Percentiles rank a stretch among this genome's conserved stretches.
Evolutionary conservation across 805 yeast genomes (phyloP).

Genomic region (Cephaloascus albidus): DNA sequence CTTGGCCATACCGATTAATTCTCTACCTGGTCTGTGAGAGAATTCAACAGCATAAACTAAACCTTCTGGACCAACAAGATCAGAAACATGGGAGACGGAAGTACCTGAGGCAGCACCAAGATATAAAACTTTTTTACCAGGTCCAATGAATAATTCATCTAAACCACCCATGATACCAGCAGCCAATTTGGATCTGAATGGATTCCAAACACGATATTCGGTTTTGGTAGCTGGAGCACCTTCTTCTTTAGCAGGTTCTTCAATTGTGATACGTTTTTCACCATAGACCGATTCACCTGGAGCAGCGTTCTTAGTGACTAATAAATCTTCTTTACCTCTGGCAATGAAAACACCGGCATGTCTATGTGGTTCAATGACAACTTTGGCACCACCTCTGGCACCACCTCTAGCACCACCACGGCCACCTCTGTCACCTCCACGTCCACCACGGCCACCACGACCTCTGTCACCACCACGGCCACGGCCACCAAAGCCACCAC

Average conservation of each 20-base stretch:
- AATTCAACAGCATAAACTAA: conserved; percentile 98
- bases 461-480: conserved; percentile 33
- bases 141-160: conserved; percentile 94
- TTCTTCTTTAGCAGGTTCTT: conserved; percentile 85
- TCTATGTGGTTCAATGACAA: conserved; percentile 96
- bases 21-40: conserved; percentile 99
- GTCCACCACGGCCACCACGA: conserved; percentile 28
- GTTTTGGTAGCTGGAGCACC: conserved; percentile 86
- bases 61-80: conserved; percentile 98
- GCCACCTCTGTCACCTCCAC: conserved; percentile 47
- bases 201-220: conserved; percentile 99
- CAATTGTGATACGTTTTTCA: conserved; percentile 91
- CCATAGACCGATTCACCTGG: conserved; percentile 99
- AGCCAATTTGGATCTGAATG: conserved; percentile 98
- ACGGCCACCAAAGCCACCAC: conserved; percentile 43
- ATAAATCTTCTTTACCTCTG: conserved; percentile 98
- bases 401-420: conserved; percentile 74
- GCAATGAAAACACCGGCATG: conserved; percentile 99
- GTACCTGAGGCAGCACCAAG: conserved; percentile 99
- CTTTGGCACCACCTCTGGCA: conserved; percentile 89
- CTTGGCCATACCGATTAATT: conserved; percentile 98
- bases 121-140: conserved; percentile 96
- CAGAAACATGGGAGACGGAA: conserved; percentile 96
- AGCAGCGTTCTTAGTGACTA: conserved; percentile 92
- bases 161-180: conserved; percentile 99